A percentile compares a stretch with the other conserved stretches of the same genome.
Evolutionary conservation across 768 basidiomycete species (phyloP).

Genomic region (Collybiopsis confluens): DNA sequence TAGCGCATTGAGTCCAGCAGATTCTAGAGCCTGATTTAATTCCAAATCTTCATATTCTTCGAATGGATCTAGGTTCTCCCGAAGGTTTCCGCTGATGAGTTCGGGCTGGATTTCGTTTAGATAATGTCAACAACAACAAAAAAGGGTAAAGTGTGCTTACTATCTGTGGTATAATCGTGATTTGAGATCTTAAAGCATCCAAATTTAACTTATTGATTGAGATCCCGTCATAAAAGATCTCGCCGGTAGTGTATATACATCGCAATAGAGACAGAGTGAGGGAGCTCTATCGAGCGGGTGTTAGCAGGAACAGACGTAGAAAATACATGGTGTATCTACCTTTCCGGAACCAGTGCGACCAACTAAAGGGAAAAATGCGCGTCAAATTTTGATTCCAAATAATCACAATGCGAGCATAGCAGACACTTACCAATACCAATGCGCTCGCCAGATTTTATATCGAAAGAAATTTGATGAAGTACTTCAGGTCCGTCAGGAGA

Average conservation of each 20-base stretch:
- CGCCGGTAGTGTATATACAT: constrained; percentile 44
- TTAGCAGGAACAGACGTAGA: background rate
- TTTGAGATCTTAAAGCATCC: constrained; percentile 37
- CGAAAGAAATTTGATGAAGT: constrained; percentile 39
- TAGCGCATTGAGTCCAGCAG: constrained; percentile 47
- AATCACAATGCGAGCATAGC: background rate
- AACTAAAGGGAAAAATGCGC: constrained; percentile 24
- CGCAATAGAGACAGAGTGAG: constrained; percentile 45
- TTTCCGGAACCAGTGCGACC: constrained; percentile 59
- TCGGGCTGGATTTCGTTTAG: constrained; percentile 14
- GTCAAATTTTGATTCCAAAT: background rate
- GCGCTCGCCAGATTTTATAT: constrained; percentile 39
- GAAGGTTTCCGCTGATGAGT: constrained; percentile 58
- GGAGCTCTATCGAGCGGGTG: constrained; percentile 26
- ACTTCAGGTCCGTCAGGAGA: constrained; percentile 39
- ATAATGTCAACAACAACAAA: background rate
- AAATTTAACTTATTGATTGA: constrained; percentile 37
- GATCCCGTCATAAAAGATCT: constrained; percentile 41
- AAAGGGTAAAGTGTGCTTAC: constrained; percentile 8
- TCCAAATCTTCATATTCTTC: constrained; percentile 65
- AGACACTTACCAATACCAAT: constrained; percentile 31
- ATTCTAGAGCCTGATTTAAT: constrained; percentile 56
- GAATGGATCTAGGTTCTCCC: constrained; percentile 68
- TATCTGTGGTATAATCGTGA: constrained; percentile 42
- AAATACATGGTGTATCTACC: constrained; percentile 25